phyloP scores from a whole-genome alignment of 192 early-diverging fungal species.

The Linnemannia zychae region DNA sequence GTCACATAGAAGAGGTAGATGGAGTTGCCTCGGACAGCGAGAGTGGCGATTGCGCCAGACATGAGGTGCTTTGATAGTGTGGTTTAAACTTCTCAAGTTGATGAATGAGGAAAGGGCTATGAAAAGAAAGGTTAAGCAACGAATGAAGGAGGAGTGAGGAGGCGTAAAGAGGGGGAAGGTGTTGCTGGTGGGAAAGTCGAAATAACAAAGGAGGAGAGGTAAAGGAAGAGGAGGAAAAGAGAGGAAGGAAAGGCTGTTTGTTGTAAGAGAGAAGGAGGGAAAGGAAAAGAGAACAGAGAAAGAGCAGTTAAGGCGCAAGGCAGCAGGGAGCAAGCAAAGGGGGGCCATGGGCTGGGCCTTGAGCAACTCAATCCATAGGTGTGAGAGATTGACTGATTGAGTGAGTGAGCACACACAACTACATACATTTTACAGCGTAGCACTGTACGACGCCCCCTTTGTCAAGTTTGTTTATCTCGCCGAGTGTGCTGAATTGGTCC shows the following conservation, averaged over 20 bases:
- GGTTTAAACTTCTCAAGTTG: not conserved
- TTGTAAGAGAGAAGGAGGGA: not conserved
- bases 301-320: not conserved
- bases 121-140: not conserved
- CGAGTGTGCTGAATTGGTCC: not conserved
- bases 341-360: not conserved
- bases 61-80: not conserved
- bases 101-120: not conserved
- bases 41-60: conserved; percentile 4
- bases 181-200: conserved; percentile 4
- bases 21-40: conserved; percentile 8
- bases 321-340: not conserved
- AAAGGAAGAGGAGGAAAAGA: not conserved
- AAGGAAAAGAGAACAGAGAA: not conserved
- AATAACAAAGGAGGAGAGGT: not conserved
- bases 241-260: not conserved
- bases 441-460: not conserved
- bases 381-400: not conserved
- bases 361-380: not conserved
- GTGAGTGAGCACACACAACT: not conserved
- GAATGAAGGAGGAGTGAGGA: not conserved
- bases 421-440: no score
- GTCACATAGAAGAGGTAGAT: conserved; percentile 18
- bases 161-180: not conserved
- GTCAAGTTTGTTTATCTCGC: not conserved